These are phyloP conservation scores for Talaromyces sp. DNA, from an alignment of 2,329 filamentous ascomycete species.

Conservation along the genomic window DNA sequence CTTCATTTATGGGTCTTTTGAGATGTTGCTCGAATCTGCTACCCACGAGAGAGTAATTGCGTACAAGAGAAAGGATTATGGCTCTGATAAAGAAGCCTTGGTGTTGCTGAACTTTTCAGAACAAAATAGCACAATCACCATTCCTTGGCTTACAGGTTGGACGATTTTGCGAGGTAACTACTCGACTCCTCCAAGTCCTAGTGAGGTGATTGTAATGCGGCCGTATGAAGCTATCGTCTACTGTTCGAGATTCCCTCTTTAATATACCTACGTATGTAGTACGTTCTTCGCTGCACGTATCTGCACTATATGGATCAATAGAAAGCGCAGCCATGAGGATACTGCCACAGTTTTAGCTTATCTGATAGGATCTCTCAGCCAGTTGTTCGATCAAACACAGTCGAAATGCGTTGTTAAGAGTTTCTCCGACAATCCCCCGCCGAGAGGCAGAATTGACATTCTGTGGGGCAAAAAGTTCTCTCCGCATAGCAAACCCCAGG, in stretches of 20 bases:
- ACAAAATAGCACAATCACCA: neutral
- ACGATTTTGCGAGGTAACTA: neutral
- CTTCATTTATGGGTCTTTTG: neutral
- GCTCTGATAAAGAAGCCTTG: neutral
- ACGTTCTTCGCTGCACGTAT: neutral
- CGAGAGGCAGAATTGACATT: neutral
- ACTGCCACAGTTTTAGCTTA: no score
- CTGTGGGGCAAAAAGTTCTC: neutral
- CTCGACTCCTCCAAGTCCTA: neutral
- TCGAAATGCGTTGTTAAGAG: neutral
- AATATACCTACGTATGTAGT: neutral
- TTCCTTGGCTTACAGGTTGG: neutral
- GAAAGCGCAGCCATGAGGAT: no score
- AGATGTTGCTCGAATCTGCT: neutral
- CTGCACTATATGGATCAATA: neutral
- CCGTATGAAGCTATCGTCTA: neutral
- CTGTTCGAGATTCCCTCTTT: neutral
- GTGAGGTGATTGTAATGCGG: neutral
- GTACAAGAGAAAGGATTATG: neutral
- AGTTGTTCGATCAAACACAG: neutral
- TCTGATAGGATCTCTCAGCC: neutral
- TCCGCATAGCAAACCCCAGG: neutral
- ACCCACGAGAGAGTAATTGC: neutral
- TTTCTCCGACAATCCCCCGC: neutral
- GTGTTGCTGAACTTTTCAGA: neutral